Conservation (phyloP, 352 stramenopile species). For the Globisporangium splendens region DNA sequence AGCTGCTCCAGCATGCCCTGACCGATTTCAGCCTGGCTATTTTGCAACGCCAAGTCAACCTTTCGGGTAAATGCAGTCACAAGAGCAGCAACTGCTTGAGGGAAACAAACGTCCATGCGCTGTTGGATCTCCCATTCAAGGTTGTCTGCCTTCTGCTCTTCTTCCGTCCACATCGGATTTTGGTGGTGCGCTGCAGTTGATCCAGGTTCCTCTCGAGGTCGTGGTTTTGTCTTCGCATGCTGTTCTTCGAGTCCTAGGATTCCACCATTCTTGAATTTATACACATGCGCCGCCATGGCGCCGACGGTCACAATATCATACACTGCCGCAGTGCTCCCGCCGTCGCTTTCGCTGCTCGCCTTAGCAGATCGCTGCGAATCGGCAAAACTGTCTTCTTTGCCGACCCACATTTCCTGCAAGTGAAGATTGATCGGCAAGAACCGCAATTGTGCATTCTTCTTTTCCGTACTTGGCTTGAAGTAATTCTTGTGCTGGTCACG, state of each 20-base stretch:
- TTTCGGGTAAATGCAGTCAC: conserved; percentile 84
- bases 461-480: conserved; percentile 85
- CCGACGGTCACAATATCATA: conserved; percentile 87
- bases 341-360: conserved; percentile 28
- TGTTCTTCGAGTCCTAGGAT: conserved; percentile 75
- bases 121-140: conserved; percentile 76
- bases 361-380: conserved; percentile 25
- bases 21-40: conserved; percentile 36
- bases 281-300: conserved; percentile 82
- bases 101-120: conserved; percentile 84
- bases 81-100: conserved; percentile 69
- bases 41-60: conserved; percentile 71
- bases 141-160: conserved; percentile 76
- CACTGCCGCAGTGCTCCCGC: conserved; percentile 22
- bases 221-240: conserved; percentile 64
- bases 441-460: conserved; percentile 74
- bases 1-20: conserved; percentile 69
- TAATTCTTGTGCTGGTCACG: conserved; percentile 76
- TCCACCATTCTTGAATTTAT: conserved; percentile 87
- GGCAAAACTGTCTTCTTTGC: conserved; percentile 41
- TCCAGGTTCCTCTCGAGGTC: conserved; percentile 44
- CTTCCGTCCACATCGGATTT: conserved; percentile 75
- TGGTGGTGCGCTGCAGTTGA: conserved; percentile 49
- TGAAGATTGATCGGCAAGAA: conserved; percentile 87
- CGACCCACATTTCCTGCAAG: conserved; percentile 85